Conservation (phyloP, 75 land plant genomes). For the Picea sitchensis region DNA sequence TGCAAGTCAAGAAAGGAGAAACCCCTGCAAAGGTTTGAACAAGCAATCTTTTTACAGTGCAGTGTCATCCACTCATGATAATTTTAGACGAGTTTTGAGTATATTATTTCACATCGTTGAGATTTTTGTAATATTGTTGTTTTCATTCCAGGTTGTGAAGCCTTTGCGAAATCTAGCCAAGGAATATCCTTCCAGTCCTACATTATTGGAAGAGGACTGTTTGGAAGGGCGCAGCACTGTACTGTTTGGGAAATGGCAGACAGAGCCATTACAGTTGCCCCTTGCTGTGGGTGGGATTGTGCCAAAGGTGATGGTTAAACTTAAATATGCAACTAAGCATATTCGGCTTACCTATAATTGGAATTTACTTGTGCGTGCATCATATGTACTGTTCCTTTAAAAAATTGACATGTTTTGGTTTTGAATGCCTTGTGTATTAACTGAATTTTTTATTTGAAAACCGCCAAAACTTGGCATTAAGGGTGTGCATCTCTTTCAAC, state of each 20-base stretch:
- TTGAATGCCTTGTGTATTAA: background rate
- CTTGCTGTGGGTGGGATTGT: slow-evolving; percentile 88
- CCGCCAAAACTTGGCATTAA: background rate
- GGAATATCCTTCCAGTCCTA: slow-evolving; percentile 12
- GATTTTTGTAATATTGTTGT: slow-evolving; percentile 1
- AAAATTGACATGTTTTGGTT: background rate
- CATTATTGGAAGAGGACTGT: slow-evolving; percentile 22
- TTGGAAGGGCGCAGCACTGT: slow-evolving; percentile 22
- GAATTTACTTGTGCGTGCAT: background rate
- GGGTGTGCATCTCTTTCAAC: background rate
- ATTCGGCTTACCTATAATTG: background rate
- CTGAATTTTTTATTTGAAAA: background rate
- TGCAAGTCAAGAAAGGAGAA: slow-evolving; percentile 70
- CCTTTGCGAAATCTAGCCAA: slow-evolving; percentile 19
- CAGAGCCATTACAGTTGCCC: slow-evolving; percentile 69
- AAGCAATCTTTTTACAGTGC: background rate
- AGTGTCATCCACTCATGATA: background rate
- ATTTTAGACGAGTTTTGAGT: background rate
- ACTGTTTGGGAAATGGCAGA: slow-evolving; percentile 94
- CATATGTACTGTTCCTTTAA: background rate
- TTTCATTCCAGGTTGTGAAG: slow-evolving; percentile 38
- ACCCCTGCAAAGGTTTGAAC: slow-evolving; percentile 70
- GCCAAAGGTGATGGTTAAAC: slow-evolving; percentile 56
- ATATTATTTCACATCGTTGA: background rate
- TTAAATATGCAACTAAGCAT: background rate